These are phyloP conservation scores for Trametes sp. DNA, from an alignment of 1,284 basidiomycete genomes.

Conservation along the genomic window DNA sequence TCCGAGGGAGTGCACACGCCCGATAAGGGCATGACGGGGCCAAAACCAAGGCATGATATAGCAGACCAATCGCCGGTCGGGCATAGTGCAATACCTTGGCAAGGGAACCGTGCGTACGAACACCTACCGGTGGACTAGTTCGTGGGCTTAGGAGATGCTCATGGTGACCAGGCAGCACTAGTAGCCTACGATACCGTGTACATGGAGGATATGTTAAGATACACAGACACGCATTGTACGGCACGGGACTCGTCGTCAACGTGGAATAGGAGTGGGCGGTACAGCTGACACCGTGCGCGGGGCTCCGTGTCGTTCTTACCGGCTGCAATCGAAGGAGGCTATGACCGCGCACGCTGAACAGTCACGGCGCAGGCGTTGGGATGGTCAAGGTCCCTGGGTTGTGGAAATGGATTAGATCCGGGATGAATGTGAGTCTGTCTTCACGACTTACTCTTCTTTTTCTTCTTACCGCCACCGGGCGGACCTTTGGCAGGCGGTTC, in stretches of 20 bases:
- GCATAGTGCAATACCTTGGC: conserved; percentile 1
- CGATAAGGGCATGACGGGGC: conserved; percentile 16
- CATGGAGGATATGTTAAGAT: conserved; percentile 4
- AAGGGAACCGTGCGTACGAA: conserved; percentile 1
- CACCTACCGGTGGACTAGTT: background rate
- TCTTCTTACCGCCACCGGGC: conserved; percentile 70
- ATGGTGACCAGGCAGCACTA: no score
- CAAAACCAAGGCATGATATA: conserved; percentile 16
- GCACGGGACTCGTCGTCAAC: conserved; percentile 4
- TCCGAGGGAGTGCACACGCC: conserved; percentile 22
- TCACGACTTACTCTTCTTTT: conserved; percentile 62
- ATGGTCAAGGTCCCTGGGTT: conserved; percentile 32
- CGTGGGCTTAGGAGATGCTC: background rate
- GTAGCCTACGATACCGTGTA: background rate
- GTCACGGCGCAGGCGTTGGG: conserved; percentile 17
- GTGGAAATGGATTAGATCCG: conserved; percentile 5
- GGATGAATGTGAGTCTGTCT: background rate
- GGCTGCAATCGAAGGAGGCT: background rate
- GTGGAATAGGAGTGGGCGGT: background rate
- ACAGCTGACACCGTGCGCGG: background rate
- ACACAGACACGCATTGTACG: background rate
- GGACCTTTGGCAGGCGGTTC: conserved; percentile 55
- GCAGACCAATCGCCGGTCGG: background rate
- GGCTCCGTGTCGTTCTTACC: background rate
- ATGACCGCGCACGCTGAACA: background rate